These are phyloP conservation scores for Citrus sinensis DNA, from an alignment of 345 rosid genomes.

Conservation along the genomic window DVS_A1.0 CM039169.1:22717501-22718000, in stretches of 20 bases:
- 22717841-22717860: background rate
- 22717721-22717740: background rate
- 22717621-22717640: slow-evolving; percentile 46
- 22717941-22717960: background rate
- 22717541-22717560: slow-evolving; percentile 62
- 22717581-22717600: slow-evolving; percentile 90
- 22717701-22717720: slow-evolving; percentile 71
- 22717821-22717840: background rate
- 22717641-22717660: slow-evolving; percentile 81
- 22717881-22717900: background rate
- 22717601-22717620: slow-evolving; percentile 63
- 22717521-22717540: slow-evolving; percentile 70
- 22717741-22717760: background rate
- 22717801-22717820: background rate
- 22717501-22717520: slow-evolving; percentile 65
- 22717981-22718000: background rate
- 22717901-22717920: background rate
- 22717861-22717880: background rate
- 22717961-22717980: background rate
- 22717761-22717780: slow-evolving; percentile 2
- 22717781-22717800: background rate
- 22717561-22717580: slow-evolving; percentile 65
- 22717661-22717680: slow-evolving; percentile 60
- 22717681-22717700: slow-evolving; percentile 81
- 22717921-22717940: background rate